Conservation (phyloP, 2,329 filamentous ascomycete species). For the Ceratocystis destructans region DNA sequence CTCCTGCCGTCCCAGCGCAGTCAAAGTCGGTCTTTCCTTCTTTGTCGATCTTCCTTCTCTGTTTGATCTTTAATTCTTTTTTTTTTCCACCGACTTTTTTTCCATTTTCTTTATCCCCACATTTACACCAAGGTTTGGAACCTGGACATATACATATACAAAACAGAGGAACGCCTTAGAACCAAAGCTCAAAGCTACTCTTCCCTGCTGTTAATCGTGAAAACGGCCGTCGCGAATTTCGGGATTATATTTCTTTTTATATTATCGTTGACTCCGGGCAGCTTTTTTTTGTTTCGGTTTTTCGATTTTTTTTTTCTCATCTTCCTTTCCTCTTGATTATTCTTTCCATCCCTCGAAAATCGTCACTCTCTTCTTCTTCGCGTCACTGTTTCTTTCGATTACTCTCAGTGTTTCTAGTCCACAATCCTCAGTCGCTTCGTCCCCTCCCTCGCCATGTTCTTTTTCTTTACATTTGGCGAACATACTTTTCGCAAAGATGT, state of each 20-base stretch:
- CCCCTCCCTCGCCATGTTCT: constrained; percentile 36
- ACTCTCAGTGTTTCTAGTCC: neutral
- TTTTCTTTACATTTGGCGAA: constrained; percentile 49
- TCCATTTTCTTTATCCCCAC: neutral
- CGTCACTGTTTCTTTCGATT: neutral
- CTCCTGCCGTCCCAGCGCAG: too few relatives aligned
- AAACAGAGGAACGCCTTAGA: neutral
- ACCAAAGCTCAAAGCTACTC: constrained; percentile 1
- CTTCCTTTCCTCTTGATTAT: neutral
- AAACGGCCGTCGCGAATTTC: neutral
- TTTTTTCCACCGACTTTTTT: neutral
- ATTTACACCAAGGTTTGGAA: neutral
- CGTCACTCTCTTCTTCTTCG: neutral
- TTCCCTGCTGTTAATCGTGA: neutral
- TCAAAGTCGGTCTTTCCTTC: neutral
- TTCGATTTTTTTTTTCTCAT: neutral
- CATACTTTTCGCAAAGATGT: constrained; percentile 47
- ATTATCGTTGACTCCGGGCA: neutral
- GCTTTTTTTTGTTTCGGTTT: neutral
- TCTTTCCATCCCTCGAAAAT: neutral
- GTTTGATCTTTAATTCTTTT: neutral
- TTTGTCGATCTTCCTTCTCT: neutral
- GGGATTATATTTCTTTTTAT: neutral
- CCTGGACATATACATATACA: neutral
- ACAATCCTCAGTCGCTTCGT: neutral